Evolutionary conservation across 345 rosid genomes (phyloP), one percentile per base, ranked within the genome.

Genomic region (Dipteronia sinensis): DNA sequence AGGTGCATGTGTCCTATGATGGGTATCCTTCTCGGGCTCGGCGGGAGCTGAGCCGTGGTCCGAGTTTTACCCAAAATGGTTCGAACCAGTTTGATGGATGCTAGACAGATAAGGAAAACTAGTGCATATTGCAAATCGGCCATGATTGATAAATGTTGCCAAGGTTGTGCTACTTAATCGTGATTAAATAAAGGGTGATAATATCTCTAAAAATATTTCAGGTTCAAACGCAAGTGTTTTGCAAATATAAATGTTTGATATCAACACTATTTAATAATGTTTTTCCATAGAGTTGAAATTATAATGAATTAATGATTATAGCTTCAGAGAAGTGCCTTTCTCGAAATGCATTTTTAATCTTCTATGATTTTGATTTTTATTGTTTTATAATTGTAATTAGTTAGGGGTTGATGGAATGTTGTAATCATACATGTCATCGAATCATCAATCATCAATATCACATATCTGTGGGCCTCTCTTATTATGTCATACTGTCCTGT

Each of bases 1-100:
- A 82, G 93, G 82, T 94, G 97, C 81, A 90, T 82, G 55, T 92
- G 95, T 11, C 98, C 97, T 3, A 92, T 86, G 84, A 93, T 17
- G 5, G 95, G 97, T 38, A 92, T 80, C 78, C 83, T 78, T 72
- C 58, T 76, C 2, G 94, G 97, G 71, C 90, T 88, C 2, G 95
- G 97, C 19, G 95, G 97, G 56, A 86, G 89, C 19, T 25, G 69
- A 27, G 51, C 53, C 53, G 59, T 42, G 15, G 69, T 59, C 63
- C 47, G 67, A 23, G 17, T 6, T 62, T 72, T 81, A 53, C 34
- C 46, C 0, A 74, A 53, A 63, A 89, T 51, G 78, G 68, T 63
- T 51, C 31, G 73, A 67, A 84, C 53, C 31, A 83, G 40, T 59
- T 82, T 10, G 15, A 78, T 42, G 75, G 85, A 79, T 3, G 75